These are phyloP conservation scores for Carallia pectinifolia DNA, from an alignment of 345 rosid species.

Conservation along the genomic window DNA sequence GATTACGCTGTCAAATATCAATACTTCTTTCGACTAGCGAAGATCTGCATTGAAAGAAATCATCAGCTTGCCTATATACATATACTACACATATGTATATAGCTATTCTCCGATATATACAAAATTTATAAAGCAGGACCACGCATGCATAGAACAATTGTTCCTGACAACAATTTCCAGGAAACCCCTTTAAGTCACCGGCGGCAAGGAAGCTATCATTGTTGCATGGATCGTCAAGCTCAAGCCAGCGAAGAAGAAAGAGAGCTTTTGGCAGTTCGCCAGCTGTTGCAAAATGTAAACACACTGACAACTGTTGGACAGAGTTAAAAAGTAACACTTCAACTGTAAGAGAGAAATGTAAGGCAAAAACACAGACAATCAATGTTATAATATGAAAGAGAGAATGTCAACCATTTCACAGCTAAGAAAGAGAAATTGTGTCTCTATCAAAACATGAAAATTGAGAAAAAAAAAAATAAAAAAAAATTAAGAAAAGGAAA, in stretches of 20 bases:
- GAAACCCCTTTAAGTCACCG: too few species aligned
- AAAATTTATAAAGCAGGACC: not conserved
- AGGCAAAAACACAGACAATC: too few species aligned
- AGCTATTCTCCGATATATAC: not conserved
- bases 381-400: constrained; percentile 1
- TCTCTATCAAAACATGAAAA: constrained; percentile 1
- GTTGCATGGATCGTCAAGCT: too few species aligned
- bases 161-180: too few species aligned
- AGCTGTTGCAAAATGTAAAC: constrained; percentile 12
- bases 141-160: too few species aligned
- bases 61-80: not conserved
- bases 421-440: constrained; percentile 21
- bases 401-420: constrained; percentile 1
- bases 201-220: too few species aligned
- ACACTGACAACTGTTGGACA: not conserved
- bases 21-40: not conserved
- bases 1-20: not conserved
- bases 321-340: not conserved
- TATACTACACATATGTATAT: not conserved
- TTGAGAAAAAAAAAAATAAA: constrained; percentile 33
- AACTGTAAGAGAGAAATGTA: not conserved
- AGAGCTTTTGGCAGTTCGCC: not conserved
- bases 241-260: not conserved
- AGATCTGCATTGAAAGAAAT: constrained; percentile 14
- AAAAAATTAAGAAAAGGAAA: constrained; percentile 26